These are phyloP conservation scores for Stevia rebaudiana DNA, from an alignment of 140 eudicot species.

Conservation along the genomic window DNA sequence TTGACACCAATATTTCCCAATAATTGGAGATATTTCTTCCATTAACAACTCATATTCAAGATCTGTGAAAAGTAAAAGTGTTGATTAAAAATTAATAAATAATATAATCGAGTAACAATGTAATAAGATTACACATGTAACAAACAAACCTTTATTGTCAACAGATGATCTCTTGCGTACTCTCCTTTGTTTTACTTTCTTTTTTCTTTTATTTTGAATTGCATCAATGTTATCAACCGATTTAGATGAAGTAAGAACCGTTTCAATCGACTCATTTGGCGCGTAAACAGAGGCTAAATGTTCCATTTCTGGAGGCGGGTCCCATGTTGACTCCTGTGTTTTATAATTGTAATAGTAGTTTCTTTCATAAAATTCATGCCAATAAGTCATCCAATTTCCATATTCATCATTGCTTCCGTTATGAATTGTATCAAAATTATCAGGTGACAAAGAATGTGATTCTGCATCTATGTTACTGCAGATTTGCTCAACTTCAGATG, in stretches of 20 bases:
- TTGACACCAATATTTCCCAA: conserved; percentile 82
- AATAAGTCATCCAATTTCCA: conserved; percentile 60
- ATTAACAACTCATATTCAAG: conserved; percentile 22
- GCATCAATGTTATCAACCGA: conserved; percentile 14
- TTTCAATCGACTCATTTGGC: conserved; percentile 19
- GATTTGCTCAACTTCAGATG: conserved; percentile 21
- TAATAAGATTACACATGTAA: conserved; percentile 1
- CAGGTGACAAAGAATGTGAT: conserved; percentile 22
- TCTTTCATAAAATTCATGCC: conserved; percentile 61
- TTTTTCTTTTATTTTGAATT: conserved; percentile 37
- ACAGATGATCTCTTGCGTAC: conserved; percentile 33
- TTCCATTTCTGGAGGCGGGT: conserved; percentile 63
- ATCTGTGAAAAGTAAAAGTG: conserved; percentile 28
- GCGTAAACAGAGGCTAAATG: conserved; percentile 16
- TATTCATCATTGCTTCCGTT: conserved; percentile 16
- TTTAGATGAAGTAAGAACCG: conserved; percentile 10
- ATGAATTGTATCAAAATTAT: conserved; percentile 18
- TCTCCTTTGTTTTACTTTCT: conserved; percentile 45
- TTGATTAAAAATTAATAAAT: background rate
- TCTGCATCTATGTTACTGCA: conserved; percentile 12
- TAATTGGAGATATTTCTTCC: conserved; percentile 38
- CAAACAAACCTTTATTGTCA: conserved; percentile 51
- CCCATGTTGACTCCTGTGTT: conserved; percentile 80
- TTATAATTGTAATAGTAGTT: conserved; percentile 54
- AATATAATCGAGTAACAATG: background rate